Evolutionary conservation across 495 filamentous ascomycete species (phyloP).

Genomic region (Parathielavia appendiculata): DNA sequence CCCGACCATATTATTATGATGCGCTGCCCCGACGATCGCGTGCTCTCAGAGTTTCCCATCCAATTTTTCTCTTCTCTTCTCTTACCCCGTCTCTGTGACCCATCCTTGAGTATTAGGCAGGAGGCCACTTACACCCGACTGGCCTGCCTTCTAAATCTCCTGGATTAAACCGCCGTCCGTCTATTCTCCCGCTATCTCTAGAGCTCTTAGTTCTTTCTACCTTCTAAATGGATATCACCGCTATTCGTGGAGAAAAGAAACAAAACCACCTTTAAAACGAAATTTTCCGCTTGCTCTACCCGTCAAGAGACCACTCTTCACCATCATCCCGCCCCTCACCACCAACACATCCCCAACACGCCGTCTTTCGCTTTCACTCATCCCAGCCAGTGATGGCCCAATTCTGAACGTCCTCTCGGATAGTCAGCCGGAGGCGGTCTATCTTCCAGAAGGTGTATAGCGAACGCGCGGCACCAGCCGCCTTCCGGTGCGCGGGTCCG

Average conservation of each 20-base stretch:
- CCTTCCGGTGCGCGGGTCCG: slow-evolving; percentile 54
- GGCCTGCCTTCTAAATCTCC: no score
- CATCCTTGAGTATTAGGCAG: neutral
- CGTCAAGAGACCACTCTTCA: no score
- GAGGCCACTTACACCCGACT: no score
- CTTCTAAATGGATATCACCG: slow-evolving; percentile 17
- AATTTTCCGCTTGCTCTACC: neutral
- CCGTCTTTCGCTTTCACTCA: slow-evolving; percentile 12
- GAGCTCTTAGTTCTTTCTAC: neutral
- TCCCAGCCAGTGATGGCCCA: slow-evolving; percentile 60
- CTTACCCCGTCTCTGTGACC: neutral
- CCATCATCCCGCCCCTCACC: no score
- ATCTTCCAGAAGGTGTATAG: slow-evolving; percentile 58
- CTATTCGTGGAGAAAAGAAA: neutral
- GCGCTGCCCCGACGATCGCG: slow-evolving; percentile 5
- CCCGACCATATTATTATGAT: slow-evolving; percentile 30
- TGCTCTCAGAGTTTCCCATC: slow-evolving; percentile 3
- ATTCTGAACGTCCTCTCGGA: slow-evolving; percentile 49
- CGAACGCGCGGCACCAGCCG: slow-evolving; percentile 44
- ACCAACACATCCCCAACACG: no score
- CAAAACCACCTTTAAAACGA: neutral
- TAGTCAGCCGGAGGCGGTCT: slow-evolving; percentile 56
- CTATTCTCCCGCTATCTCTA: neutral
- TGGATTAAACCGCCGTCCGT: neutral
- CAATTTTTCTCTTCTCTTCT: neutral